phyloP scores from a whole-genome alignment of 169 alveolate genomes.

The Plasmodium relictum region DNA sequence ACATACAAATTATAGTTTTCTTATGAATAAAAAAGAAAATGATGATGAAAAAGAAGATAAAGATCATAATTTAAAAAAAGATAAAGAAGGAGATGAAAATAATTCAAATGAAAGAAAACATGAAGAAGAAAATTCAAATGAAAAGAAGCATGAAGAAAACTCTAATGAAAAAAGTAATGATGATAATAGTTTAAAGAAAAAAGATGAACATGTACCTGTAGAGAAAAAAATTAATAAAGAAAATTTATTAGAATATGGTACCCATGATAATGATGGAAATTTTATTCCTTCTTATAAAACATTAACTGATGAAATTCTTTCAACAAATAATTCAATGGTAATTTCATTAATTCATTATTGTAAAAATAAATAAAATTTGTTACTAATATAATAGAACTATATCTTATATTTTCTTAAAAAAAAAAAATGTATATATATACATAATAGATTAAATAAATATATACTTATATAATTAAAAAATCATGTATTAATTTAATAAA shows the following conservation, averaged over 20 bases:
- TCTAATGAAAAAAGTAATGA: slow-evolving; percentile 24
- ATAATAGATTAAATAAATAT: not conserved
- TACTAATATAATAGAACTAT: too few species aligned
- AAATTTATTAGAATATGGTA: slow-evolving; percentile 64
- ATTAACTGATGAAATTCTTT: slow-evolving; percentile 55
- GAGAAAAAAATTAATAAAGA: slow-evolving; percentile 67
- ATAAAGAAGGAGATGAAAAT: slow-evolving; percentile 25
- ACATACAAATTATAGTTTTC: slow-evolving; percentile 23
- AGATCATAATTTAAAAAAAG: not conserved
- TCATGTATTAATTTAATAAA: not conserved
- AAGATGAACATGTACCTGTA: slow-evolving; percentile 5
- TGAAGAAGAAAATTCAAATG: slow-evolving; percentile 9
- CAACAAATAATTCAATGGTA: slow-evolving; percentile 68
- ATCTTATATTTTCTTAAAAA: not conserved
- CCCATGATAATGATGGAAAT: slow-evolving; percentile 64
- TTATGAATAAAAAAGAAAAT: slow-evolving; percentile 4
- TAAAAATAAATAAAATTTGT: not conserved
- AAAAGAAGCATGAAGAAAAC: slow-evolving; percentile 15
- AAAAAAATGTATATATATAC: not conserved
- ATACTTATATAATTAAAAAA: not conserved
- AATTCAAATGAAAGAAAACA: not conserved
- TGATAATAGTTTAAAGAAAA: not conserved
- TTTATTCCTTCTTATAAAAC: slow-evolving; percentile 72
- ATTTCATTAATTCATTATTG: not conserved
- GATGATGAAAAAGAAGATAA: slow-evolving; percentile 14